These are phyloP conservation scores for Citrus sinensis DNA, from an alignment of 345 rosid genomes.

Conservation along the genomic window DVS_A1.0 CM039161.1:21149501-21150000, in stretches of 20 bases:
- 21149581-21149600: background rate
- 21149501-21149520: background rate
- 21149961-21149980: conserved; percentile 9
- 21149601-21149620: background rate
- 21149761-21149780: background rate
- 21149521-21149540: too few species aligned
- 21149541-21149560: too few species aligned
- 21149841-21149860: conserved; percentile 4
- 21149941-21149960: conserved; percentile 11
- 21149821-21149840: background rate
- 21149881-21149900: conserved; percentile 32
- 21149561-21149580: too few species aligned
- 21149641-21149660: background rate
- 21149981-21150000: conserved; percentile 41
- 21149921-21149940: conserved; percentile 20
- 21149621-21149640: too few species aligned
- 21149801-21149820: background rate
- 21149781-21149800: background rate
- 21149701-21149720: conserved; percentile 5
- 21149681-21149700: background rate
- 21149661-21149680: background rate
- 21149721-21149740: background rate
- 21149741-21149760: conserved; percentile 8
- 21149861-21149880: conserved; percentile 11
- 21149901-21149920: conserved; percentile 45